These are phyloP conservation scores for Xylaria sp. DNA, from an alignment of 2,329 filamentous ascomycete genomes.

Conservation along the genomic window DNA sequence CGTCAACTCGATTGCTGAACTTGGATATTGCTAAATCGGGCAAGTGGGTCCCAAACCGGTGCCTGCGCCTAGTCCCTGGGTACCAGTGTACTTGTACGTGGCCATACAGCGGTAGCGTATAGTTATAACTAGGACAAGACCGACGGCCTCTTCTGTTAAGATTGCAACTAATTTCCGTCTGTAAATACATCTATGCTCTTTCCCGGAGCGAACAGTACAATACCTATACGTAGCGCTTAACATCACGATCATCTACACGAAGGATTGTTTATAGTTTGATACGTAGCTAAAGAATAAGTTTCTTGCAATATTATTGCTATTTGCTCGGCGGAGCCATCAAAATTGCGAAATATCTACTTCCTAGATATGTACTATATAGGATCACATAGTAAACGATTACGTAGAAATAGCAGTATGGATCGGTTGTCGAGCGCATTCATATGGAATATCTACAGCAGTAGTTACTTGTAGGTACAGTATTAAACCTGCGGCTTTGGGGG, in stretches of 20 bases:
- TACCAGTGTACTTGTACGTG: background rate
- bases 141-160: background rate
- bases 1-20: conserved; percentile 20
- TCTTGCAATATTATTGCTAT: background rate
- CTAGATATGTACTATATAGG: background rate
- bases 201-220: background rate
- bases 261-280: too few relatives aligned
- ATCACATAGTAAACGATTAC: background rate
- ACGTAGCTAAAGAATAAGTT: too few relatives aligned
- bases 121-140: background rate
- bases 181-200: background rate
- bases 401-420: background rate
- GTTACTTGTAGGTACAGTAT: too few relatives aligned
- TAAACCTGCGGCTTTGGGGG: conserved; percentile 2
- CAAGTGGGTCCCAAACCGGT: conserved; percentile 23
- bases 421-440: background rate
- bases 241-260: background rate
- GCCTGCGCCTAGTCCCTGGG: background rate
- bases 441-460: background rate
- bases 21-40: conserved; percentile 33
- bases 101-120: background rate
- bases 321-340: background rate
- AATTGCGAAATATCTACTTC: background rate
- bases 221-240: background rate
- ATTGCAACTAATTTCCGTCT: background rate